phyloP scores from a whole-genome alignment of 2,329 filamentous ascomycete species.

The Eurotiales sp. region DNA sequence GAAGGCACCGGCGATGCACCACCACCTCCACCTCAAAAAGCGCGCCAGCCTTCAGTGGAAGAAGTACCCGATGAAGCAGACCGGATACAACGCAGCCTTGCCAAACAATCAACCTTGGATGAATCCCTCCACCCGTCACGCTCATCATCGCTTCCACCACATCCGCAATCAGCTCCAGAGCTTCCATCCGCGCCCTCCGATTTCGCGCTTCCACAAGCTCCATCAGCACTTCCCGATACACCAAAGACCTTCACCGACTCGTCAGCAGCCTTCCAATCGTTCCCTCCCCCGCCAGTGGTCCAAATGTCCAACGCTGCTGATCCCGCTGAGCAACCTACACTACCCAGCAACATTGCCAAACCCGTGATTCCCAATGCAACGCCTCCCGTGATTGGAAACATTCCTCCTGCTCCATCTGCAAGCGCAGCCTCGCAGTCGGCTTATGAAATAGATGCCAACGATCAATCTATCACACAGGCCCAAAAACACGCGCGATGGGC shows the following conservation, averaged over 20 bases:
- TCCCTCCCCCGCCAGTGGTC: conserved; percentile 34
- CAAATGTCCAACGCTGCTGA: conserved; percentile 7
- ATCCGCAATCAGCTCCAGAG: conserved; percentile 24
- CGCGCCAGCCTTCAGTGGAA: conserved; percentile 54
- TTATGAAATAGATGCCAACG: conserved; percentile 45
- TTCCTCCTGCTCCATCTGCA: conserved; percentile 15
- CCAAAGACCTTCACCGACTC: conserved; percentile 17
- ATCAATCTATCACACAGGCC: conserved; percentile 72
- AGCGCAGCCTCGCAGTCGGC: conserved; percentile 17
- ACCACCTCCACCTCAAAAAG: conserved; percentile 38
- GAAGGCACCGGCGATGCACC: conserved; percentile 41
- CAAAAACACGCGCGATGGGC: conserved; percentile 98
- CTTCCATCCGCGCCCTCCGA: conserved; percentile 38
- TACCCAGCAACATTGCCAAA: conserved; percentile 17
- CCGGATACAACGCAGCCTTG: conserved; percentile 42
- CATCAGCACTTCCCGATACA: conserved; percentile 32
- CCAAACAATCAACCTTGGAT: conserved; percentile 47
- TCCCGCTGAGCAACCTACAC: conserved; percentile 3
- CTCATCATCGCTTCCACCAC: conserved; percentile 37
- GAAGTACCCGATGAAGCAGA: conserved; percentile 57
- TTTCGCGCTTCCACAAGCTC: conserved; percentile 26
- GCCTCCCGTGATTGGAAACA: conserved; percentile 21
- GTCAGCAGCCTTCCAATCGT: conserved; percentile 37
- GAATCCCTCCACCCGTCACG: conserved; percentile 50
- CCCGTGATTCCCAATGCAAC: conserved; percentile 13